These are phyloP conservation scores for Mycena albidolilacea DNA, from an alignment of 768 basidiomycete genomes.

Conservation along the genomic window DNA sequence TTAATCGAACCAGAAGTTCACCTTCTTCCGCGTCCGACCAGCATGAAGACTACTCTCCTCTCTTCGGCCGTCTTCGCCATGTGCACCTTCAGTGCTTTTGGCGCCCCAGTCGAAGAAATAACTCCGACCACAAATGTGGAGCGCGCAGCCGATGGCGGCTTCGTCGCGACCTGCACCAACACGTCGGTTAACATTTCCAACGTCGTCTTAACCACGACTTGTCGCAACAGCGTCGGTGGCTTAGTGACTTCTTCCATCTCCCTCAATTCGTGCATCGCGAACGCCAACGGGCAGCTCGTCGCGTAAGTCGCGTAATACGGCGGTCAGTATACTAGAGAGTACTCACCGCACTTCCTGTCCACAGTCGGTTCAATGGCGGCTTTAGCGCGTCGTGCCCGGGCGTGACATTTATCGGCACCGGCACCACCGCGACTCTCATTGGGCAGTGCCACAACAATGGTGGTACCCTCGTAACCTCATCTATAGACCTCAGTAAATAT, in stretches of 20 bases:
- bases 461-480: too few species aligned
- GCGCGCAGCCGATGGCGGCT: neutral
- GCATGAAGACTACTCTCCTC: constrained; percentile 9
- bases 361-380: neutral
- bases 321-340: neutral
- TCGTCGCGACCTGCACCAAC: neutral
- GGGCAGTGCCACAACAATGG: too few species aligned
- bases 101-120: constrained; percentile 4
- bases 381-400: constrained; percentile 10
- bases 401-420: neutral
- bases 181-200: neutral
- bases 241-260: neutral
- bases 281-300: constrained; percentile 10
- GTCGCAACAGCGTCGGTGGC: neutral
- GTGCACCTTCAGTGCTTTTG: neutral
- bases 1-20: neutral
- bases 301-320: neutral
- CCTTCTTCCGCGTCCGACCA: neutral
- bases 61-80: neutral
- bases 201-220: constrained; percentile 1
- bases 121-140: neutral
- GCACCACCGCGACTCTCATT: too few species aligned
- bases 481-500: too few species aligned
- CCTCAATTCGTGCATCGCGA: neutral
- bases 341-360: neutral